Evolutionary conservation across 1,139 yeast genomes (phyloP).

Genomic region (Meyerozyma carpophila): DNA sequence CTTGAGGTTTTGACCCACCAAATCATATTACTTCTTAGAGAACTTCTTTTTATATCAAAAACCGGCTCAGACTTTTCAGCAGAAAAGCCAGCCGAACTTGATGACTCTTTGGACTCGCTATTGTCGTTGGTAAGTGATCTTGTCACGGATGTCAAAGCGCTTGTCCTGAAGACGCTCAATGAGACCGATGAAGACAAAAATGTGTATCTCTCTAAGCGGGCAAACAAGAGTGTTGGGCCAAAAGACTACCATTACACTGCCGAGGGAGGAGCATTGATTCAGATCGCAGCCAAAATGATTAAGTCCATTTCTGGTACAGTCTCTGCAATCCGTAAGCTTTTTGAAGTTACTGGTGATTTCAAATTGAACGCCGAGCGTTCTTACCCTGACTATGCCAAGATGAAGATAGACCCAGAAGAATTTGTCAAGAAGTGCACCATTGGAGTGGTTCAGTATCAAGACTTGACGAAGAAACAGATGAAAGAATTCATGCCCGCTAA

Average conservation of each 20-base stretch:
- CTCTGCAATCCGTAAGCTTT: constrained; percentile 36
- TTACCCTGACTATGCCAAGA: constrained; percentile 64
- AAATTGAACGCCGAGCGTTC: constrained; percentile 58
- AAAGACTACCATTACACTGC: constrained; percentile 50
- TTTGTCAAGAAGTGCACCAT: constrained; percentile 58
- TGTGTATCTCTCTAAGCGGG: constrained; percentile 5
- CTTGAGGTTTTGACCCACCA: constrained; percentile 66
- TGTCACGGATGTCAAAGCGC: constrained; percentile 57
- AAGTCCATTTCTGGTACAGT: constrained; percentile 47
- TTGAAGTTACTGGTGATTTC: constrained; percentile 65
- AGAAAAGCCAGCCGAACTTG: constrained; percentile 42
- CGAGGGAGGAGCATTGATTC: constrained; percentile 64
- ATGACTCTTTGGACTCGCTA: constrained; percentile 52
- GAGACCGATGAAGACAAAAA: constrained; percentile 28
- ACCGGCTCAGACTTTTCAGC: constrained; percentile 42
- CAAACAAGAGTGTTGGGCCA: constrained; percentile 5
- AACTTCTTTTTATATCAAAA: constrained; percentile 57
- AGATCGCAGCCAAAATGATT: constrained; percentile 61
- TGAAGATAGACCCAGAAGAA: constrained; percentile 56
- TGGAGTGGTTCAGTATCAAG: constrained; percentile 49
- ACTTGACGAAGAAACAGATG: constrained; percentile 22
- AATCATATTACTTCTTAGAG: constrained; percentile 57
- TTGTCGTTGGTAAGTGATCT: constrained; percentile 60
- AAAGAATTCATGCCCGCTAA: constrained; percentile 12
- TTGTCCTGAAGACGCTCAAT: constrained; percentile 51